A percentile compares a stretch with the other conserved stretches of the same genome.
phyloP scores from a whole-genome alignment of 2,329 filamentous ascomycete genomes.

The Alternaria novae-zelandiae region DNA sequence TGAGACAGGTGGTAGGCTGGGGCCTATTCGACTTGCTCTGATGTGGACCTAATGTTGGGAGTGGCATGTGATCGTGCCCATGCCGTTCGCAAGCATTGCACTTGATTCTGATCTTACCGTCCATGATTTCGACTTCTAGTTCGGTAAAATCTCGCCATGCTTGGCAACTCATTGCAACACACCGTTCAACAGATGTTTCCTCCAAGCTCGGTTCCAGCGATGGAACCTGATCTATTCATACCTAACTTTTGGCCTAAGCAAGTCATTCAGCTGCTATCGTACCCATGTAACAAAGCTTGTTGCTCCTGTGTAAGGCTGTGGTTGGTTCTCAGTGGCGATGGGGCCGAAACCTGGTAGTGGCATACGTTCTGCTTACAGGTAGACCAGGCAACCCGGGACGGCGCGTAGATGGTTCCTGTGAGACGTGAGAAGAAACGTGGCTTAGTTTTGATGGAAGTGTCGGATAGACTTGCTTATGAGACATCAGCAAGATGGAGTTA shows the following conservation, averaged over 20 bases:
- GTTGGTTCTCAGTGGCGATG: background rate
- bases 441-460: background rate
- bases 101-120: background rate
- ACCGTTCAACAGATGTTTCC: background rate
- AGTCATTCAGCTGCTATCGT: constrained; percentile 9
- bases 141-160: background rate
- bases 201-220: background rate
- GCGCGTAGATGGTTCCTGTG: background rate
- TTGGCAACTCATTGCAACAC: background rate
- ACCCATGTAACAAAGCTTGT: constrained; percentile 10
- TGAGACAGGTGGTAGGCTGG: background rate
- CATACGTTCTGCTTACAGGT: constrained; percentile 1
- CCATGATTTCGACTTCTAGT: background rate
- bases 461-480: background rate
- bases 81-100: background rate
- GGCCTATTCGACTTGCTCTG: no score
- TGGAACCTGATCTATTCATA: background rate
- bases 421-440: background rate
- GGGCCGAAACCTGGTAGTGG: background rate
- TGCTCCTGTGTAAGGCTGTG: constrained; percentile 3
- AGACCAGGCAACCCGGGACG: constrained; percentile 4
- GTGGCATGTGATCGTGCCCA: background rate
- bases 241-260: background rate
- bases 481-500: background rate
- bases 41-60: background rate